Base-by-base conservation (phyloP, 495 filamentous ascomycete species). In the Aspergillus sclerotiicarbonarius region DNA sequence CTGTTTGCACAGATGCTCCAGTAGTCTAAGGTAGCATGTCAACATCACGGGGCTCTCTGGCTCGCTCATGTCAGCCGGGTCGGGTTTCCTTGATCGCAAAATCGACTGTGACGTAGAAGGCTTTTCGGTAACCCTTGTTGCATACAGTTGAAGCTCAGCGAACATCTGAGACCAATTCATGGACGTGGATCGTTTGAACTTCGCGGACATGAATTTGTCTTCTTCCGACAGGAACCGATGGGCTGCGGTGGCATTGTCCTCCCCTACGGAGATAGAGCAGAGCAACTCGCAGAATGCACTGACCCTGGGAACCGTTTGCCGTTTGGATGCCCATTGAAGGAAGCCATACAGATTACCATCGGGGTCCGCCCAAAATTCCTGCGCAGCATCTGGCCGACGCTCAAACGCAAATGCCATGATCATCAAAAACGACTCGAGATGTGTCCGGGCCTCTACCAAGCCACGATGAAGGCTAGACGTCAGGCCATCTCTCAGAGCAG, bases 241-340 rank as follows among this genome's bases (percentile, higher is more conserved):
- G 1, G 91, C 91, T 19, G 87, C 77, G 37, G 84, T 83, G 10
- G 92, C 92, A 62, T 88, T 90, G 51, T 89, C 83, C 53, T 90
- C 84, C 33, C 90, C 90, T 35, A 85, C 81, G 0, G 95, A 90
- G 50, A 99, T 82, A 2, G 91, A 84, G 63, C 90, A 87, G 9
- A 99, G 79, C 86, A 98, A 88, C 70, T 97, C 96, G 70, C 92
- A 97, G 63, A 97, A 98, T 15, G 92, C 92, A 64, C 90, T 92
- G 53, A 91, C 91, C 31, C 95, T 84, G 16, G 94, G 94, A 6
- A 95, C 96, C 8, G 94, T 94, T 61, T 93, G 91, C 61, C 92
- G 82, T 59, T 87, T 86, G 2, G 95, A 96, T 25, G 93, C 90
- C 95, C 95, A 99, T 55, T 92, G 87, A 59, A 99, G 77, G 66